Evolutionary conservation across 805 yeast genomes (phyloP), one percentile per base, ranked within the genome.

Genomic region (Starmerella apis): DNA sequence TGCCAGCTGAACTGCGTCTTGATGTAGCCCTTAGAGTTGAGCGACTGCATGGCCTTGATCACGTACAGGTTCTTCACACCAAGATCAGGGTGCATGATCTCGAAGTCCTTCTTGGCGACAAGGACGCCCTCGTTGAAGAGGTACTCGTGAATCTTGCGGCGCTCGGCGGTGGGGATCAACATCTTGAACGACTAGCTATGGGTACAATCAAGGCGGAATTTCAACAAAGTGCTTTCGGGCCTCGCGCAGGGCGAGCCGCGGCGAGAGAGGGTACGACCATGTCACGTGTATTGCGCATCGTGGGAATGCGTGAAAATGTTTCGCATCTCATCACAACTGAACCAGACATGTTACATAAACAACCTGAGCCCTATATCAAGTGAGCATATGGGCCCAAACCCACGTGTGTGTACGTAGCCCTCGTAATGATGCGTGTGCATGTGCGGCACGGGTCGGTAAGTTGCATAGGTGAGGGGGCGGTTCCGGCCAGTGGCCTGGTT

Each of bases 1-100:
- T 88, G 96, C 99, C 99, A 92, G 70, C 97, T 90, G 83, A 90
- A 92, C 78, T 87, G 97, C 68, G 99, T 92, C 86, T 90, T 87
- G 76, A 92, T 97, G 83, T 70, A 92, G 74, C 99, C 99, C 76
- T 83, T 86, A 60, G 98, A 92, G 71, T 95, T 86, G 75, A 92
- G 86, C 60, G 97, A 90, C 79, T 92, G 99, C 75, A 92, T 82
- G 70, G 99, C 96, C 83, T 92, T 92, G 81, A 92, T 86, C 68
- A 70, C 98, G 72, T 74, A 92, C 74, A 92, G 83, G 94, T 92
- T 92, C 79, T 78, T 90, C 80, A 95, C 84, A 77, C 84, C 95
- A 72, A 92, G 85, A 70, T 86, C 96, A 69, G 92, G 97, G 79
- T 92, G 98, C 78, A 86, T 81, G 72, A 92, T 83, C 77, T 83